These are phyloP conservation scores for Novymonas esmeraldas DNA, from an alignment of 208 protist species.

Conservation along the genomic window DNA sequence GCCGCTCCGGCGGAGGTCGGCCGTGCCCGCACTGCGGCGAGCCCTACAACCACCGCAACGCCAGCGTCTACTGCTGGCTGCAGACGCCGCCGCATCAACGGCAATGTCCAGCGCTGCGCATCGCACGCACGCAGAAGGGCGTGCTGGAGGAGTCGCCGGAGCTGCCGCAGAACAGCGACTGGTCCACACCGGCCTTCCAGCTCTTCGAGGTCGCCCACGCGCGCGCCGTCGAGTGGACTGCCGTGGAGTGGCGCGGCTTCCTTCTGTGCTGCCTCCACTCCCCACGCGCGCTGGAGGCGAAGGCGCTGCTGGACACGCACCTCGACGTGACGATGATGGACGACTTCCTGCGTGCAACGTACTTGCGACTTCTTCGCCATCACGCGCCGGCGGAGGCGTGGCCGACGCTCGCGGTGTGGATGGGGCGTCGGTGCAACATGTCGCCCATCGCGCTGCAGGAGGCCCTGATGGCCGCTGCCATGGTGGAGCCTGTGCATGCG, in stretches of 20 bases:
- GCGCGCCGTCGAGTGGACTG: conserved; percentile 82
- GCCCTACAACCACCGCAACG: conserved; percentile 87
- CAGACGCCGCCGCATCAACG: conserved; percentile 82
- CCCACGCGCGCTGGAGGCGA: conserved; percentile 65
- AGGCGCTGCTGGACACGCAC: conserved; percentile 57
- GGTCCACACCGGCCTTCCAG: conserved; percentile 68
- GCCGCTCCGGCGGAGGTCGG: conserved; percentile 69
- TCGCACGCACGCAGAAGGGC: conserved; percentile 69
- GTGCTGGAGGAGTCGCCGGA: conserved; percentile 70
- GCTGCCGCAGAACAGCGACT: conserved; percentile 82
- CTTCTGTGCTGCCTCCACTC: conserved; percentile 87
- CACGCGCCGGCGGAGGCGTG: conserved; percentile 61
- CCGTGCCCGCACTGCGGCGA: conserved; percentile 86
- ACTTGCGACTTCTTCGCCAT: conserved; percentile 78
- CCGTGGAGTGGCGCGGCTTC: conserved; percentile 88
- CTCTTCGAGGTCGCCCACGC: conserved; percentile 68
- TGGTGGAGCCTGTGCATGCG: conserved; percentile 28
- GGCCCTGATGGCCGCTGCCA: conserved; percentile 70
- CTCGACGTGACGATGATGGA: conserved; percentile 61
- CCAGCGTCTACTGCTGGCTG: conserved; percentile 82
- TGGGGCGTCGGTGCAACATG: conserved; percentile 21
- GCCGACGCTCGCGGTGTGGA: conserved; percentile 50
- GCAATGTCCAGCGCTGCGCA: conserved; percentile 67
- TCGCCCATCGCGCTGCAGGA: conserved; percentile 89
- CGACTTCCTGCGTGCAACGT: conserved; percentile 84